Evolutionary conservation across 2,329 filamentous ascomycete genomes (phyloP), one percentile per base, ranked within the genome.

Genomic region (Diaporthe citri): DNA sequence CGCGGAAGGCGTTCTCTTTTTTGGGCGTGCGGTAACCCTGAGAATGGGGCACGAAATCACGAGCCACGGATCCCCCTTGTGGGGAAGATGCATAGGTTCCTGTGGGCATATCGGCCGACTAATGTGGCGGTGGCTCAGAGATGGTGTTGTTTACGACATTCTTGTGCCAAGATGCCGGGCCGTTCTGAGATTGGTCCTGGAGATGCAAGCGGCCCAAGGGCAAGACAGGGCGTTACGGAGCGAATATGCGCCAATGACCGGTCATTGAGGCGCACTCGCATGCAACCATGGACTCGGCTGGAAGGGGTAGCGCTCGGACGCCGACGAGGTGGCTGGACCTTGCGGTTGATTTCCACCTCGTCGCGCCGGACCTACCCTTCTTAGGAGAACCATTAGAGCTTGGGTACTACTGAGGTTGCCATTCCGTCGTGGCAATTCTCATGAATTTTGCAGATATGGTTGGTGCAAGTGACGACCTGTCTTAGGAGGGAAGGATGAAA

Each of bases 1-100:
- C 46, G 71, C 71, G 62, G 62, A 75, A 43, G 74, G 74, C 74
- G 71, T 75, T 70, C 31, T 52, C 10, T 28, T 48, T 31, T 56
- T 69, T 51, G 56, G 46, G 46, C 17, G 41, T 6, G 48, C 34
- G 34, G 59, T 60, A 31, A 72, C 20, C 71, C 36, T 22, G 2
- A 48, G 34, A 39, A 34, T 43, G 43, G 69, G 69, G 43, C 5
- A 64, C 46, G 57, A 64, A 52, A 34, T 72, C 57, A 72, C 25
- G 71, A 72, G 28, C 60, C 34, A 72, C 71, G 71, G 71, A 34
- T 8, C 41, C 51, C 51, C 25, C 13, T 13, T 9, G 48, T 17
- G 57, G 70, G 43, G 17, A 64, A 25, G 25, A 46, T 72, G 31
- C 51, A 64, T 64, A 55, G 39, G 34, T 41, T 15, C 34, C n/a